Percentiles rank a stretch among this genome's conserved stretches.
These are phyloP conservation scores for Bryoglossum gracile DNA, from an alignment of 495 filamentous ascomycete species.

Conservation along the genomic window DNA sequence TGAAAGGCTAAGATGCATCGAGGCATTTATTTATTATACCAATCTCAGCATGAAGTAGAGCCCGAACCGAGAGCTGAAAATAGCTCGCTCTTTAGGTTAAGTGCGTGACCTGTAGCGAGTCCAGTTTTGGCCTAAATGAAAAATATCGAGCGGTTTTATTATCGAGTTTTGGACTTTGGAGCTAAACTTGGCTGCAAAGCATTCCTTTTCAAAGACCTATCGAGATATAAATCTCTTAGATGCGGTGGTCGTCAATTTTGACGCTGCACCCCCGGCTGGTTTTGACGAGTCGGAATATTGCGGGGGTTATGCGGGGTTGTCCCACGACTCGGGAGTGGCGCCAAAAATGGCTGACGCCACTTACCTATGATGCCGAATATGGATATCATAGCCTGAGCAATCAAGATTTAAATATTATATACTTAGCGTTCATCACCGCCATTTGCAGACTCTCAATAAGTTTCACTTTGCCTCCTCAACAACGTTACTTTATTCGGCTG, in stretches of 20 bases:
- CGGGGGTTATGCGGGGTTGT: background rate
- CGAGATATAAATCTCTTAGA: background rate
- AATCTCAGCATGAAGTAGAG: background rate
- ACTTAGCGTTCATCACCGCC: background rate
- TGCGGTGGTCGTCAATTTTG: background rate
- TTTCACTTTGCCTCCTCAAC: background rate
- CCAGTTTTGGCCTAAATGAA: conserved; percentile 2
- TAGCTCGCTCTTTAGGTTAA: background rate
- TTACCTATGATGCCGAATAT: background rate
- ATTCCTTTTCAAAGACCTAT: conserved; percentile 4
- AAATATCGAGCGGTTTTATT: conserved; percentile 4
- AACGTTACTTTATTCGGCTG: background rate
- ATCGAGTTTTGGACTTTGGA: conserved; percentile 5
- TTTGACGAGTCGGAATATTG: background rate
- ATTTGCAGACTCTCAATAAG: background rate
- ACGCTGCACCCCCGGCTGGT: background rate
- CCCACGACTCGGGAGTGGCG: background rate
- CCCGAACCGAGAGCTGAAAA: background rate
- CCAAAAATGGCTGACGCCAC: background rate
- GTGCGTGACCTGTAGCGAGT: background rate
- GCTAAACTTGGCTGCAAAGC: conserved; percentile 1
- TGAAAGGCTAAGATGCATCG: background rate
- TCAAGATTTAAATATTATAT: background rate
- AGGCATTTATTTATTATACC: background rate
- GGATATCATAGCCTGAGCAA: background rate